A percentile compares a stretch with the other conserved stretches of the same genome.
These are phyloP conservation scores for Myxozyma geophila DNA, from an alignment of 805 yeast species.

Conservation along the genomic window DNA sequence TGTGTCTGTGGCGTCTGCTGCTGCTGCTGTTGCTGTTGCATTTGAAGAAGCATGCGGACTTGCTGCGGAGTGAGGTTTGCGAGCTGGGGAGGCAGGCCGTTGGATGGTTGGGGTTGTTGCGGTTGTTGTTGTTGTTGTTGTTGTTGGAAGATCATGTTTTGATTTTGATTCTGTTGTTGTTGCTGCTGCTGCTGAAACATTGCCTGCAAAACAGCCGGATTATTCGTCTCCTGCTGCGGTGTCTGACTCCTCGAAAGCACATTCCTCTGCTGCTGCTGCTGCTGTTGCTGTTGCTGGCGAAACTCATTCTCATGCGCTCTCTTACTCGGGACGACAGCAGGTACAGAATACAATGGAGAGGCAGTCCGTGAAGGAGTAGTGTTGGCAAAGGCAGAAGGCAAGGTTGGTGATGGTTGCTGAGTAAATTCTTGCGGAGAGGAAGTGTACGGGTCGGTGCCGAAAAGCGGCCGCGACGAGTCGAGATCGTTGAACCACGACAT, in stretches of 20 bases:
- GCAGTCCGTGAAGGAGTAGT: slow-evolving; percentile 23
- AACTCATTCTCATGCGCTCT: slow-evolving; percentile 18
- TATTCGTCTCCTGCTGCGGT: slow-evolving; percentile 15
- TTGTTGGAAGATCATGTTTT: slow-evolving; percentile 6
- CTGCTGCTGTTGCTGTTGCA: slow-evolving; percentile 20
- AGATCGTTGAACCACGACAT: slow-evolving; percentile 28
- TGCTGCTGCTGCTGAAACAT: slow-evolving; percentile 13
- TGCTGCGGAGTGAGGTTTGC: slow-evolving; percentile 11
- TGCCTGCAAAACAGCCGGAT: slow-evolving; percentile 10
- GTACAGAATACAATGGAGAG: slow-evolving; percentile 27
- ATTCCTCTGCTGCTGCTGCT: slow-evolving; percentile 16
- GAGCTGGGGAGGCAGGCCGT: slow-evolving; percentile 11
- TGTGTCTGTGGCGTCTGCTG: slow-evolving; percentile 36
- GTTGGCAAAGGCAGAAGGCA: slow-evolving; percentile 4
- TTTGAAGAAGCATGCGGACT: slow-evolving; percentile 10
- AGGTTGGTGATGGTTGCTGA: slow-evolving; percentile 28
- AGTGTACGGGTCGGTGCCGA: slow-evolving; percentile 15
- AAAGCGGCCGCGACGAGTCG: slow-evolving; percentile 19
- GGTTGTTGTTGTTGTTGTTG: slow-evolving; percentile 10
- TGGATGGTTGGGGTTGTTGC: neutral
- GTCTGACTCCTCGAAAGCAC: slow-evolving; percentile 20
- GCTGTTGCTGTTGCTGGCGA: slow-evolving; percentile 13
- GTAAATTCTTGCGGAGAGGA: slow-evolving; percentile 11
- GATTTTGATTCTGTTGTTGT: slow-evolving; percentile 6
- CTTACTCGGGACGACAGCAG: slow-evolving; percentile 25